Base-by-base conservation (phyloP, 73 alveolate species). In the Stentor roeselii region DNA sequence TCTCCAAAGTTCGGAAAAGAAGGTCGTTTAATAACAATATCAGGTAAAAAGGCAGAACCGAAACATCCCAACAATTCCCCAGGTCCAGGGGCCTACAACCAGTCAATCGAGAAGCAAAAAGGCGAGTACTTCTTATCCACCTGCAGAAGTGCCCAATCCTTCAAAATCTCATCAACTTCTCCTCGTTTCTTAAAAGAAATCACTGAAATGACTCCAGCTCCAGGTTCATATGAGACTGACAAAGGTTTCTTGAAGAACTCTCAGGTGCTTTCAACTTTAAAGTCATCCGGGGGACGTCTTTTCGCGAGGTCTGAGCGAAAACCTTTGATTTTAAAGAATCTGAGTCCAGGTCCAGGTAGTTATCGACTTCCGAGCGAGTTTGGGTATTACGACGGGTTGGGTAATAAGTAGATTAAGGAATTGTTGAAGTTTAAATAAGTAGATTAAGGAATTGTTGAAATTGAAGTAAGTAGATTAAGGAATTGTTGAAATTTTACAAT, bases 311-410 rank as follows among this genome's bases (percentile, higher is more conserved):
- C 74, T 27, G 31, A 31, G 31, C 76, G 83, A 60, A 78, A 36
- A 80, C 60, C 76, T 41, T 83, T 37, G 37, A 83, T 15, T 40
- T 2, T 15, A 27, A 15, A 30, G 78, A 21, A 38, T 60, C 78
- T 80, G 27, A 40, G 96, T 36, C 98, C 98, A 30, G 98, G 98
- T 31, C 98, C 98, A n/a, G 98, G 98, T 39, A 36, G 89, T 4
- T 94, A 94, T 82, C 75, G 98, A 59, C 76, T 89, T 30, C 94
- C 95, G n/a, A 78, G 95, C 15, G 98, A 94, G 39, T 94, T 94
- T 39, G 98, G 98, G 21, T 92, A 88, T 60, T 93, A 94, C 75
- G 97, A 92, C 27, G 37, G 80, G 41, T n/a, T n/a, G n/a, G n/a
- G n/a, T n/a, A n/a, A n/a, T n/a, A n/a, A n/a, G n/a, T n/a, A n/a